Evolutionary conservation across 352 stramenopile genomes (phyloP).

Genomic region (Pythium sp.): DNA sequence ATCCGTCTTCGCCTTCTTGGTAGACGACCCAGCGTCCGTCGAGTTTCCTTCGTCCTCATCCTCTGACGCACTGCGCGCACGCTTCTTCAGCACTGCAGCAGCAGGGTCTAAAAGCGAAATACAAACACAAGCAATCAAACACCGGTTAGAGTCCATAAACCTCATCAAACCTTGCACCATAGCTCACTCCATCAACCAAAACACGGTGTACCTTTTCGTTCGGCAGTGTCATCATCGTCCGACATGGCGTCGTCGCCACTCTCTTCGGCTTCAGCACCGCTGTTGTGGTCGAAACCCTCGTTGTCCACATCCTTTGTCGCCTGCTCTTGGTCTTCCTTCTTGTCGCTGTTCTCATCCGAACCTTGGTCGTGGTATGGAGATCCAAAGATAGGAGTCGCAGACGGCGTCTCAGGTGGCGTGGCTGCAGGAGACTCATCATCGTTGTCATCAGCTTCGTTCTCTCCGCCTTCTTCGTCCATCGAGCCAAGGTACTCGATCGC

Average conservation of each 20-base stretch:
- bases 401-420: constrained; percentile 66
- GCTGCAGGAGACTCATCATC: constrained; percentile 68
- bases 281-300: constrained; percentile 19
- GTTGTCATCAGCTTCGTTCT: constrained; percentile 55
- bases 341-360: constrained; percentile 37
- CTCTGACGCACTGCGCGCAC: constrained; percentile 29
- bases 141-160: not conserved
- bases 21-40: constrained; percentile 11
- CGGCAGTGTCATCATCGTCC: constrained; percentile 43
- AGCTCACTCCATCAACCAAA: not conserved
- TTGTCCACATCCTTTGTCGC: constrained; percentile 28
- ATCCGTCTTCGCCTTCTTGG: constrained; percentile 25
- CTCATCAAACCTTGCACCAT: not conserved
- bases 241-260: constrained; percentile 37
- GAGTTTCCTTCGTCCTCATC: constrained; percentile 23
- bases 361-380: constrained; percentile 47
- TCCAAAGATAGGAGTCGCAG: constrained; percentile 65
- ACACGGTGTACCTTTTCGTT: constrained; percentile 18
- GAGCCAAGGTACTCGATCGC: constrained; percentile 78
- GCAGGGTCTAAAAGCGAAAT: not conserved
- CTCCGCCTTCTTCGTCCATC: constrained; percentile 62
- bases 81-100: constrained; percentile 56
- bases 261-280: constrained; percentile 19
- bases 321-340: constrained; percentile 24
- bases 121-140: not conserved